phyloP scores from a whole-genome alignment of 1,284 basidiomycete genomes.

The Irpex lacteus region DNA sequence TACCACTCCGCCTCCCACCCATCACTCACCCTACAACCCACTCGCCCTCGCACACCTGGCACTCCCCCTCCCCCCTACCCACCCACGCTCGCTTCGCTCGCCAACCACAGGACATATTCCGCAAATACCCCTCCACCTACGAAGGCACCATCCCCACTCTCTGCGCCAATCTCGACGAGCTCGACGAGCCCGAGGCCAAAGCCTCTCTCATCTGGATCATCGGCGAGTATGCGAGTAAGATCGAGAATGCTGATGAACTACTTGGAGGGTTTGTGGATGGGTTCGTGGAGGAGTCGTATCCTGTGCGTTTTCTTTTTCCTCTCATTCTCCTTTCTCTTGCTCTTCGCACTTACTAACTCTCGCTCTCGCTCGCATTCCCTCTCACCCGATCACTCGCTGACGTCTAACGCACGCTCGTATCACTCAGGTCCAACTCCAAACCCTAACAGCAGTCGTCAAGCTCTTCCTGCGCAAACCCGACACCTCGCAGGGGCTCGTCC shows the following conservation, averaged over 20 bases:
- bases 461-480: slow-evolving; percentile 95
- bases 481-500: slow-evolving; percentile 86
- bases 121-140: slow-evolving; percentile 96
- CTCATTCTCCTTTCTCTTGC: too few species aligned
- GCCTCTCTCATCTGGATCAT: slow-evolving; percentile 99
- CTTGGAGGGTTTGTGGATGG: slow-evolving; percentile 88
- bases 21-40: too few species aligned
- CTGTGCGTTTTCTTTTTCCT: slow-evolving; percentile 51
- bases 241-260: slow-evolving; percentile 94
- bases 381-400: too few species aligned
- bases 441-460: slow-evolving; percentile 95
- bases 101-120: slow-evolving; percentile 87
- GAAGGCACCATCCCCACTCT: slow-evolving; percentile 95
- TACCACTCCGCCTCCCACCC: too few species aligned
- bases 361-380: too few species aligned
- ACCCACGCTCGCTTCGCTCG: too few species aligned
- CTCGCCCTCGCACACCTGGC: too few species aligned
- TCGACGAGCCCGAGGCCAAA: slow-evolving; percentile 98
- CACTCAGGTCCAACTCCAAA: slow-evolving; percentile 97
- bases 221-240: slow-evolving; percentile 96
- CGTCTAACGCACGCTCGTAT: too few species aligned
- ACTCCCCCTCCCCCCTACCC: too few species aligned
- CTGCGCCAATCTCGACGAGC: slow-evolving; percentile 92
- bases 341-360: too few species aligned
- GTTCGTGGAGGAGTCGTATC: slow-evolving; percentile 92